Conservation (phyloP, 2,329 filamentous ascomycete species). For the Trichoderma sp. region DNA sequence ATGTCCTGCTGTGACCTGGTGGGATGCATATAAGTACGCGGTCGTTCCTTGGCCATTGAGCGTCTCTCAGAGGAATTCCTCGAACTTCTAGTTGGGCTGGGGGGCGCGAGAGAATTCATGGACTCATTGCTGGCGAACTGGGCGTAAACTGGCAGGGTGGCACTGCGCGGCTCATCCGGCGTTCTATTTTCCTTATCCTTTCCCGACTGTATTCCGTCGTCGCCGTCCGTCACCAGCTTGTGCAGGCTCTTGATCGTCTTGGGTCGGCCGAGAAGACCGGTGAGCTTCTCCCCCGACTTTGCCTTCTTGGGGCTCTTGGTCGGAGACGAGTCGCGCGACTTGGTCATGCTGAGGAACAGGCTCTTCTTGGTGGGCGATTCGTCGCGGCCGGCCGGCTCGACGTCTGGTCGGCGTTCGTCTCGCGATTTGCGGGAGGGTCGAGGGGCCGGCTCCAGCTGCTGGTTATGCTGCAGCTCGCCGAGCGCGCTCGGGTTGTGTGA, state of each 20-base stretch:
- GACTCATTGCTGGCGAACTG: constrained; percentile 57
- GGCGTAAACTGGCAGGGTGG: constrained; percentile 74
- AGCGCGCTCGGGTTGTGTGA: constrained; percentile 49
- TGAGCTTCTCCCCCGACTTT: constrained; percentile 79
- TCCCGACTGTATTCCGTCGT: constrained; percentile 46
- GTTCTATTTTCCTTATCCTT: constrained; percentile 83
- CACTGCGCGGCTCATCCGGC: constrained; percentile 44
- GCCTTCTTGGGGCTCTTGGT: constrained; percentile 70
- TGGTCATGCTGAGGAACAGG: constrained; percentile 32
- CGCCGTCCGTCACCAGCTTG: constrained; percentile 50
- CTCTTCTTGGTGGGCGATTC: constrained; percentile 47
- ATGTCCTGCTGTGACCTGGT: constrained; percentile 27
- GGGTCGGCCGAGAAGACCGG: constrained; percentile 70
- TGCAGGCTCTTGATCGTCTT: constrained; percentile 71
- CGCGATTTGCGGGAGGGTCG: constrained; percentile 41
- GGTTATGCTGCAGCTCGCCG: constrained; percentile 59
- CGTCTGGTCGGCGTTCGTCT: constrained; percentile 36
- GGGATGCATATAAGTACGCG: constrained; percentile 52
- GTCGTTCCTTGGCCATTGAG: constrained; percentile 44
- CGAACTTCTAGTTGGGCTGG: constrained; percentile 17
- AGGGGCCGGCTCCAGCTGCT: constrained; percentile 42
- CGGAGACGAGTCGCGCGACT: constrained; percentile 50
- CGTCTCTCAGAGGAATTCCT: constrained; percentile 14
- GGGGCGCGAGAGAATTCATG: constrained; percentile 21
- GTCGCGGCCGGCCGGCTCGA: constrained; percentile 35